These are phyloP conservation scores for Haplosporangium gracile DNA, from an alignment of 192 early-diverging fungal species.

Conservation along the genomic window DNA sequence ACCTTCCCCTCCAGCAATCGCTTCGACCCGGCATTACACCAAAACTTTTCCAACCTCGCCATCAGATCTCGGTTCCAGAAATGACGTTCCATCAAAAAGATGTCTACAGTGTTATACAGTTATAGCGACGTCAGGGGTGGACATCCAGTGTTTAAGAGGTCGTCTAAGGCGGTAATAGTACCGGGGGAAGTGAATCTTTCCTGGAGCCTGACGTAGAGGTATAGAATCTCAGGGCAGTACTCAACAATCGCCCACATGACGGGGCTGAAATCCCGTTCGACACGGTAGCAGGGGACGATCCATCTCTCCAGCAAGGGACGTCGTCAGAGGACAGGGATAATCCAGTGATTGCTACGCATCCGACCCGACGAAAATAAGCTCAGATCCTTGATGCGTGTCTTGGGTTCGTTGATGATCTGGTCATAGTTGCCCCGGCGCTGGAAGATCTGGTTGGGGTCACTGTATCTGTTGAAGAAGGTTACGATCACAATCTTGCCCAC, in stretches of 20 bases:
- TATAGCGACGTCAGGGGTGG: neutral
- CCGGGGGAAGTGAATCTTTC: neutral
- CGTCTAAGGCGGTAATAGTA: neutral
- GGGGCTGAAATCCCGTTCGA: neutral
- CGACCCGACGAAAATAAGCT: neutral
- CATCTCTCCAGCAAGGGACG: neutral
- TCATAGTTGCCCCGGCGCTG: neutral
- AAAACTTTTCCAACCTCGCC: neutral
- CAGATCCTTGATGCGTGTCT: neutral
- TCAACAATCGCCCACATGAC: neutral
- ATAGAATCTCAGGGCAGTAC: neutral
- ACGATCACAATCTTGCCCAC: neutral
- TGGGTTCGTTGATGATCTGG: neutral
- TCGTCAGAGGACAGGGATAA: neutral
- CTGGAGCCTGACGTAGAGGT: neutral
- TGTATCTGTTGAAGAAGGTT: neutral
- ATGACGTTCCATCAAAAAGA: neutral
- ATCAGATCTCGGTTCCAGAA: neutral
- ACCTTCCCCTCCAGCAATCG: neutral
- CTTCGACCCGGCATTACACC: neutral
- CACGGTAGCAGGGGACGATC: neutral
- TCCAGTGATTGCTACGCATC: neutral
- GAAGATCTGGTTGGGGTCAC: neutral
- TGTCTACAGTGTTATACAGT: neutral
- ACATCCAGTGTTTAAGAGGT: neutral